Evolutionary conservation across 345 rosid genomes (phyloP).

Genomic region (Pseudoturritis turrita): DNA sequence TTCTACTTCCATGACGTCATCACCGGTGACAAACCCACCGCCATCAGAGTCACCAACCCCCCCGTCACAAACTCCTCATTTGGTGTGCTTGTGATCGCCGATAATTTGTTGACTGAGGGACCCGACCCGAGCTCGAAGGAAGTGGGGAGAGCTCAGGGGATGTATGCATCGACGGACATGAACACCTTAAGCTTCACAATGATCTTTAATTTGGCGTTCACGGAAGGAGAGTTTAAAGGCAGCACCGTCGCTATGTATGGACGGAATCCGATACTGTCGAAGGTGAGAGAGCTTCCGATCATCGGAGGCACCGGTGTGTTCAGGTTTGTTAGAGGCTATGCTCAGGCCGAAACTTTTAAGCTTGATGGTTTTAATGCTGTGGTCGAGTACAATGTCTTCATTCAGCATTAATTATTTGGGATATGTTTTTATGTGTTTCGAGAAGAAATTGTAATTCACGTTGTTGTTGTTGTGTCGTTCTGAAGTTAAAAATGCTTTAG

Average conservation of each 20-base stretch:
- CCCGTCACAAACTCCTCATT: slow-evolving; percentile 34
- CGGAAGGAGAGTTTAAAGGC: slow-evolving; percentile 48
- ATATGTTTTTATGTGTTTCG: not conserved
- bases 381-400: slow-evolving; percentile 9
- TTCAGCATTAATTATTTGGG: slow-evolving; percentile 5
- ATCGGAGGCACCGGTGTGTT: slow-evolving; percentile 34
- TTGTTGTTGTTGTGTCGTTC: too few relatives aligned
- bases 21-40: slow-evolving; percentile 36
- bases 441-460: not conserved
- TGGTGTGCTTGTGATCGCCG: slow-evolving; percentile 43
- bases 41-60: slow-evolving; percentile 34
- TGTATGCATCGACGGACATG: slow-evolving; percentile 42
- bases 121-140: slow-evolving; percentile 38
- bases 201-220: slow-evolving; percentile 47
- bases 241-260: slow-evolving; percentile 48
- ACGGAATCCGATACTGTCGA: slow-evolving; percentile 24
- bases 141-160: slow-evolving; percentile 57
- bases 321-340: slow-evolving; percentile 38
- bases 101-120: slow-evolving; percentile 43
- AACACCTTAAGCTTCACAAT: slow-evolving; percentile 29
- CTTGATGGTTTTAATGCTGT: slow-evolving; percentile 7
- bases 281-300: slow-evolving; percentile 26
- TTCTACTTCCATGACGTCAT: slow-evolving; percentile 54
- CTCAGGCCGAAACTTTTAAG: slow-evolving; percentile 19
- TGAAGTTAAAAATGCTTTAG: too few relatives aligned